Base-by-base conservation (phyloP, 2,329 filamentous ascomycete species). In the Xylaria sp. region DNA sequence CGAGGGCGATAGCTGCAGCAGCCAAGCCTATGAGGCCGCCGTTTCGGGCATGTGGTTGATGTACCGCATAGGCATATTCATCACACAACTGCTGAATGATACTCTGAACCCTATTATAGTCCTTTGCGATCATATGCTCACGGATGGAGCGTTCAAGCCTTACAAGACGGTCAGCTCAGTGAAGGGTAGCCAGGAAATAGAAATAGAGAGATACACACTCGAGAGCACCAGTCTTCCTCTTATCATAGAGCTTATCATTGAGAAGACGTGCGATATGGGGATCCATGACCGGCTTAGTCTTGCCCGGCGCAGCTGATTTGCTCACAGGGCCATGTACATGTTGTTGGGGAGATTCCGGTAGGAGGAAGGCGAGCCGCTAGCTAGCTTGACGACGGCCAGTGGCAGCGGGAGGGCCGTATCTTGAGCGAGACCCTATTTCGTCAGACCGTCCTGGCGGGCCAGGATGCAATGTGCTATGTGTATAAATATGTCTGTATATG, bases 181-280 rank as follows among this genome's bases (percentile, higher is more conserved):
- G 20, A 38, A 38, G n/a, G 53, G 59, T 11, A 10, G 26, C 28
- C 20, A 54, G 54, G 58, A 20, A 38, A 40, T 23, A 58, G 20
- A 58, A 23, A 7, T 9, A 17, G 36, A 17, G 36, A 42, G 60
- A 62, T 40, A 69, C 92, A 77, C 90, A 97, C 94, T 99, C 96
- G 66, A 99, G 88, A 75, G 97, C 96, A 72, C 96, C 96, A 77
- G 94, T 91, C 82, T 99, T 99, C 79, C 97, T 90, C 85, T 97
- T 97, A 80, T 99, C 96, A 81, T 99, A 99, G 79, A 98, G 91
- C 88, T 97, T 99, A 83, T 99, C 96, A 80, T 97, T 97, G 79
- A 99, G 86, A 74, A 94, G 88, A 75, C 95, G 93, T 82, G 97
- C 93, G 79, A 97, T 93, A 79, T 90, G 91, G 77, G 88, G 86